Conservation (phyloP, 495 filamentous ascomycete genomes). For the Xylaria longipes region DNA sequence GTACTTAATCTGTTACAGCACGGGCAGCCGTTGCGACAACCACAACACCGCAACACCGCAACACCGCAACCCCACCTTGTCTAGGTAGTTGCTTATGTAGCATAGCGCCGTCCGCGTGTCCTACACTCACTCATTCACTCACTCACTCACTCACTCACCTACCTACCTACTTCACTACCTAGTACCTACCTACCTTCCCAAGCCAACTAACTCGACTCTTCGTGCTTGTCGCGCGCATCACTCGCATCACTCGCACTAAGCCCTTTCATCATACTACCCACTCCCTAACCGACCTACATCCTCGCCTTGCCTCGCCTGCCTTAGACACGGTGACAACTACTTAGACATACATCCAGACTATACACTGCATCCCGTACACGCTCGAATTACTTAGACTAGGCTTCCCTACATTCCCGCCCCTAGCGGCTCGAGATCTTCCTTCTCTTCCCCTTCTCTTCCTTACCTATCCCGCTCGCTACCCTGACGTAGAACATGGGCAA, state of each 20-base stretch:
- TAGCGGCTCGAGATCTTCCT: not conserved
- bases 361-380: not conserved
- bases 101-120: conserved; percentile 3
- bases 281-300: not conserved
- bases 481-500: conserved; percentile 49
- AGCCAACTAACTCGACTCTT: not conserved
- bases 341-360: not conserved
- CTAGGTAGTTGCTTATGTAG: conserved; percentile 9
- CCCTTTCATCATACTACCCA: not conserved
- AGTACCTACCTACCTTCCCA: not conserved
- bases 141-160: too few species aligned
- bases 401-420: not conserved
- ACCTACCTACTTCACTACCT: not conserved
- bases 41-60: not conserved
- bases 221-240: conserved; percentile 7
- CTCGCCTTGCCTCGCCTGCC: conserved; percentile 4
- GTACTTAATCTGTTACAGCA: not conserved
- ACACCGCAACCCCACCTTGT: not conserved
- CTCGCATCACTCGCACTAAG: not conserved
- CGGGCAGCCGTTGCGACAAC: not conserved
- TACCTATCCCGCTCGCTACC: conserved; percentile 8
- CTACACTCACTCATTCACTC: not conserved
- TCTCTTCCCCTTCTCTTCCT: not conserved
- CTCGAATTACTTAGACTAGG: not conserved
- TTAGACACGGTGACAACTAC: conserved; percentile 10